Evolutionary conservation across 2,329 filamentous ascomycete species (phyloP), one percentile per base, ranked within the genome.

Genomic region (Pleoardoris graminearum): DNA sequence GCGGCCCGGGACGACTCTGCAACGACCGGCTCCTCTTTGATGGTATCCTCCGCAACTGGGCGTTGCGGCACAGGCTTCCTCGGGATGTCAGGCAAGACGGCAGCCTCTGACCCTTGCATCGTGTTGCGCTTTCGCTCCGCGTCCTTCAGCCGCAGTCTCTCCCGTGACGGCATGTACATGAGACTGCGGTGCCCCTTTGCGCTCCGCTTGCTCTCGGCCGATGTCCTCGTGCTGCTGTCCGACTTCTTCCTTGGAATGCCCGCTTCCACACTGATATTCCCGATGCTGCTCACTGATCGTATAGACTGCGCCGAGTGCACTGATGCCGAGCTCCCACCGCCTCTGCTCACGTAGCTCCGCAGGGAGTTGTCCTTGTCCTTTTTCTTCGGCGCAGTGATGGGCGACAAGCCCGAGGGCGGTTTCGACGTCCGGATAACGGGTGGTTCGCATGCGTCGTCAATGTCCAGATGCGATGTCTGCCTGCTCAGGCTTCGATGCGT

Each of bases 361-460:
- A 89, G 68, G 11, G 83, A 82, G 46, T 67, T 62, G 41, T 71
- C 55, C 61, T 71, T 73, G 45, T 69, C 69, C 41, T 60, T 63
- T 62, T 69, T 72, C 23, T 67, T 69, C 77, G 84, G 80, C 0
- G 86, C 83, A n/a, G 87, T 91, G 46, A 89, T 75, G 16, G 85
- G 76, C 22, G 89, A 91, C 63, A 86, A 84, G 48, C 89, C 89
- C 45, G 88, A 90, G 0, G 89, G 89, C 7, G 87, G 88, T 71
- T 92, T 92, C 27, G 90, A 84, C 27, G 92, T 96, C 58, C 88
- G 86, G 62, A 95, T 83, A 49, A 93, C 83, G 16, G 91, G 91
- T 11, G 90, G 76, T 55, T 80, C 77, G 27, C 82, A 82, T 36
- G 81, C 81, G 74, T 85, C 80, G 68, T 84, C 80, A 30, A 79